Conservation (phyloP, 257 asterid species). For the Nicotiana attenuata region DNA sequence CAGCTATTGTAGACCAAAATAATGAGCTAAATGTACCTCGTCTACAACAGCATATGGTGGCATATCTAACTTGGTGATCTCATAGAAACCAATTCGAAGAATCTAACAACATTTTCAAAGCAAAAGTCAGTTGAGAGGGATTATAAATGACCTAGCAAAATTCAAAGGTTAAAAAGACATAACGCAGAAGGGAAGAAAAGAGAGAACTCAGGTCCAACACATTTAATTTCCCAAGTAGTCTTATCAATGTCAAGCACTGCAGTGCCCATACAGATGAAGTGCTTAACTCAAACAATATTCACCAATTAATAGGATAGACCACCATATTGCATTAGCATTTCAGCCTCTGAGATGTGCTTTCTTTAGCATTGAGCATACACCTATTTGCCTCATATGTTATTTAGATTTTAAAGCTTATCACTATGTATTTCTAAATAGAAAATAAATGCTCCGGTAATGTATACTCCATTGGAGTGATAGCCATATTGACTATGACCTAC, state of each 20-base stretch:
- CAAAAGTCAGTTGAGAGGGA: neutral
- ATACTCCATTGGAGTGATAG: neutral
- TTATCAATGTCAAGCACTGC: neutral
- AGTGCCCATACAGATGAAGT: neutral
- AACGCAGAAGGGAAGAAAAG: neutral
- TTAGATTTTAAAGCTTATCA: neutral
- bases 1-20: neutral
- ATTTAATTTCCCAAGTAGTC: neutral
- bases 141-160: neutral
- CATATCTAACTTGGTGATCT: constrained; percentile 85
- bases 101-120: constrained; percentile 42
- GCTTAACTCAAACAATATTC: neutral
- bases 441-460: neutral
- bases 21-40: constrained; percentile 46
- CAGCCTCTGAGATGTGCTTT: neutral
- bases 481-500: neutral
- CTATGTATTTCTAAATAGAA: neutral
- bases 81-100: constrained; percentile 88
- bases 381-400: neutral
- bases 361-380: neutral
- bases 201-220: neutral
- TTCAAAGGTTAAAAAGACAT: neutral
- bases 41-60: constrained; percentile 93
- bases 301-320: neutral
- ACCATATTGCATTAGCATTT: neutral